phyloP scores from a whole-genome alignment of 345 rosid genomes.

The Eucalyptus globulus region DNA sequence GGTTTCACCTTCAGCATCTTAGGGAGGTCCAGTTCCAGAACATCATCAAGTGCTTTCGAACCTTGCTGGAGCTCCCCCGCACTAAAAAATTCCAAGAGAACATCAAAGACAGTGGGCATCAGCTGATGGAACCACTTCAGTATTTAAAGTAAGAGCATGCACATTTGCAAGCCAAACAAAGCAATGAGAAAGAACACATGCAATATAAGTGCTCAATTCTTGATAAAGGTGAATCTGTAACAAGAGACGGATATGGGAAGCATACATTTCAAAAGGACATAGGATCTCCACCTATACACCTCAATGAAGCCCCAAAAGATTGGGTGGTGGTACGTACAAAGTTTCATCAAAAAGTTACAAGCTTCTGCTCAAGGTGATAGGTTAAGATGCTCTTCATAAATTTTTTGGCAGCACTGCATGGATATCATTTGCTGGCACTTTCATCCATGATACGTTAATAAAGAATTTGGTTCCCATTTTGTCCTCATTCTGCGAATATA shows the following conservation, averaged over 20 bases:
- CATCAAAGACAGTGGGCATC: not conserved
- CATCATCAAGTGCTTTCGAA: conserved; percentile 54
- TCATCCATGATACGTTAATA: not conserved
- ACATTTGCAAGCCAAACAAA: not conserved
- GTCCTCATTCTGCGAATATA: not conserved
- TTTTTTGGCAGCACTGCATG: not conserved
- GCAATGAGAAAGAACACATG: not conserved
- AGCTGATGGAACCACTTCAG: not conserved
- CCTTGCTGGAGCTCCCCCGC: conserved; percentile 69
- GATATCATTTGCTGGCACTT: not conserved
- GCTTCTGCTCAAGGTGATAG: not conserved
- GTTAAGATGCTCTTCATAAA: not conserved
- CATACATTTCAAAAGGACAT: not conserved
- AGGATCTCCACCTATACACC: not conserved
- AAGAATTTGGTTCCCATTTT: not conserved
- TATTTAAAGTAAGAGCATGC: not conserved
- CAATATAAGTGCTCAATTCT: not conserved
- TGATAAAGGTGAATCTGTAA: not conserved
- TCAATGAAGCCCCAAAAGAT: not conserved
- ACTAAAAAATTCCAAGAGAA: conserved; percentile 17
- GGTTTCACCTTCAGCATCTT: conserved; percentile 36
- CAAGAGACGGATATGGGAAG: not conserved
- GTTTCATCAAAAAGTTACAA: not conserved
- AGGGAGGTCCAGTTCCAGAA: conserved; percentile 64
- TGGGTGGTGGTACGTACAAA: not conserved